Base-by-base conservation (phyloP, 495 filamentous ascomycete genomes). In the Xylaria cubensis region DNA sequence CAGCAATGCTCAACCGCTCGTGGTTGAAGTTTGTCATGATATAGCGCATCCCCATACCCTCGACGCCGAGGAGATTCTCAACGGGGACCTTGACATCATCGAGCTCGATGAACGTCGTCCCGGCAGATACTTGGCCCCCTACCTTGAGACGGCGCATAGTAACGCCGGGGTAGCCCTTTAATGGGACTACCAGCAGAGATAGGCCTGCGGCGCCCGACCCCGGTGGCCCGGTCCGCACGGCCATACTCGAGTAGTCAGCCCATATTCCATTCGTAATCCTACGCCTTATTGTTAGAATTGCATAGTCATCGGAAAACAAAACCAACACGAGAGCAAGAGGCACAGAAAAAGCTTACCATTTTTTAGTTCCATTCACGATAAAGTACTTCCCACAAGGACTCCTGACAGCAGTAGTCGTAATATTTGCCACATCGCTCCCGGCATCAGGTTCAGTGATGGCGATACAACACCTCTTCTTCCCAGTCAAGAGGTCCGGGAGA, bases 21-120 rank as follows among this genome's bases (percentile, higher is more conserved):
- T 94, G 92, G 82, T 94, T 94, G 88, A 94, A 94, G 81, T 94
- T 94, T 53, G 89, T 91, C 92, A 94, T 94, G 73, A 94, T 88
- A 74, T 92, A 90, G 48, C 82, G 85, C 90, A 94, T 93, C 17
- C 92, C 92, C 69, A 84, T 82, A 56, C 90, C 90, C 75, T 94
- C 92, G 39, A 81, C 70, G n/a, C 91, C 91, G 67, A 94, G 86
- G 5, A 94, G 80, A 77, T 94, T 93, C 48, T 82, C 82, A 1
- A 88, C 86, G 4, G 91, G 92, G 4, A 94, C 91, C 68, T 85
- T 83, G 48, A 92, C 90, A 48, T 94, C 90, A 71, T 93, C 91
- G 8, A 94, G 86, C 74, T 92, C 89, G 74, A 94, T 94, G 77
- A 89, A 93, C 0, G 92, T 93, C 8, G 92, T 93, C 1, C 92